These are phyloP conservation scores for Trichoderma brevicompactum DNA, from an alignment of 2,329 filamentous ascomycete species.

Conservation along the genomic window DNA sequence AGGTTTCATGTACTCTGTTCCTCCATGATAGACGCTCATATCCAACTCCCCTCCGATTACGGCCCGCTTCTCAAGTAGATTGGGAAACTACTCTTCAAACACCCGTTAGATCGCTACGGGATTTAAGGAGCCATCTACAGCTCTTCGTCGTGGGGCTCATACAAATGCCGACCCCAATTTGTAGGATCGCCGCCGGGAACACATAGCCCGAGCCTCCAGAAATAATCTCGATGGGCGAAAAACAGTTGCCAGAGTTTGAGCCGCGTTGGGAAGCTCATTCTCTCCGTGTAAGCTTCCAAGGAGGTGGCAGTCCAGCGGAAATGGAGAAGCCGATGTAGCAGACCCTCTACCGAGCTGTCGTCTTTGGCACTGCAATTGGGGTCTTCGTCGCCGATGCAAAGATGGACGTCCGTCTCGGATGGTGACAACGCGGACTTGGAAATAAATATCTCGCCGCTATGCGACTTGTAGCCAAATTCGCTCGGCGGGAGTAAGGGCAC, in stretches of 20 bases:
- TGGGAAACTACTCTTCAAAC: neutral
- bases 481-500: constrained; percentile 82
- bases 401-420: constrained; percentile 65
- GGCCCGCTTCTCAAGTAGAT: neutral
- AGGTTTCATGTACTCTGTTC: constrained; percentile 4
- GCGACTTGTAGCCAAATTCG: constrained; percentile 87
- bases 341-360: constrained; percentile 44
- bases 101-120: neutral
- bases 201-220: constrained; percentile 90
- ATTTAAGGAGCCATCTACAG: neutral
- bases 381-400: constrained; percentile 76
- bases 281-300: constrained; percentile 32
- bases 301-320: constrained; percentile 37
- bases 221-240: constrained; percentile 95
- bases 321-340: constrained; percentile 35
- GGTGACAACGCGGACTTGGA: constrained; percentile 72
- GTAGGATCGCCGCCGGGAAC: constrained; percentile 76
- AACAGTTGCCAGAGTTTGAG: constrained; percentile 89
- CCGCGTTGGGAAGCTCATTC: constrained; percentile 59
- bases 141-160: constrained; percentile 15
- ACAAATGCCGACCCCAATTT: constrained; percentile 64
- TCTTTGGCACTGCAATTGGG: constrained; percentile 69
- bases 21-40: constrained; percentile 2
- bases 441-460: constrained; percentile 89
- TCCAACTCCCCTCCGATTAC: neutral